These are phyloP conservation scores for Eucalyptus erythrocorys DNA, from an alignment of 345 rosid species.

Conservation along the genomic window DNA sequence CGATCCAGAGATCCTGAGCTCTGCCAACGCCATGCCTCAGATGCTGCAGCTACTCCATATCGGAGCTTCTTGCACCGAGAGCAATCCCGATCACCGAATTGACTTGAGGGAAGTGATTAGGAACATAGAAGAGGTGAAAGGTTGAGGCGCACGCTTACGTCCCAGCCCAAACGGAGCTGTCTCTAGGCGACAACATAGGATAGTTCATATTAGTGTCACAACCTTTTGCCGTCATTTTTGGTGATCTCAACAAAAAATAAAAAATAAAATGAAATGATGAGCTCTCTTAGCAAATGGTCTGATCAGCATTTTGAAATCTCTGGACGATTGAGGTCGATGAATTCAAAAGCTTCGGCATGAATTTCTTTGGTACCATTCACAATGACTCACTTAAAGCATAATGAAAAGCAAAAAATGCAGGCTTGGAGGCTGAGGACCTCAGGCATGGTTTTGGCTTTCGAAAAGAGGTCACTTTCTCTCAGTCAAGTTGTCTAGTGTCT, in stretches of 20 bases:
- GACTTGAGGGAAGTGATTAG: slow-evolving; percentile 41
- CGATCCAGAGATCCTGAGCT: slow-evolving; percentile 52
- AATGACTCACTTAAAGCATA: neutral
- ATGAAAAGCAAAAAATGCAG: neutral
- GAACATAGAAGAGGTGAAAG: slow-evolving; percentile 41
- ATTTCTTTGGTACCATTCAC: neutral
- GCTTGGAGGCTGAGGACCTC: neutral
- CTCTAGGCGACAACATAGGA: neutral
- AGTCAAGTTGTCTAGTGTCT: neutral
- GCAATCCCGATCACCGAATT: slow-evolving; percentile 32
- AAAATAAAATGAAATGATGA: neutral
- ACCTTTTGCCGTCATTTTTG: neutral
- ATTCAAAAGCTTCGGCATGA: neutral
- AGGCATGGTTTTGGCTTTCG: neutral
- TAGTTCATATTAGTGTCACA: neutral
- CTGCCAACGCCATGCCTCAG: slow-evolving; percentile 10
- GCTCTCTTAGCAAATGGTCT: neutral
- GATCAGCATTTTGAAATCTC: neutral
- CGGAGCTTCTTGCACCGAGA: slow-evolving; percentile 52
- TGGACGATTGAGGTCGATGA: neutral
- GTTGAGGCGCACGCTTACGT: neutral
- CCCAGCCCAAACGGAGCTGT: neutral
- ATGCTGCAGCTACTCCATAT: slow-evolving; percentile 39
- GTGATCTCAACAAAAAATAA: too few species aligned
- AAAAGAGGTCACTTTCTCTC: neutral